Base-by-base conservation (phyloP, 257 asterid species). In the Lantana camara region DNA sequence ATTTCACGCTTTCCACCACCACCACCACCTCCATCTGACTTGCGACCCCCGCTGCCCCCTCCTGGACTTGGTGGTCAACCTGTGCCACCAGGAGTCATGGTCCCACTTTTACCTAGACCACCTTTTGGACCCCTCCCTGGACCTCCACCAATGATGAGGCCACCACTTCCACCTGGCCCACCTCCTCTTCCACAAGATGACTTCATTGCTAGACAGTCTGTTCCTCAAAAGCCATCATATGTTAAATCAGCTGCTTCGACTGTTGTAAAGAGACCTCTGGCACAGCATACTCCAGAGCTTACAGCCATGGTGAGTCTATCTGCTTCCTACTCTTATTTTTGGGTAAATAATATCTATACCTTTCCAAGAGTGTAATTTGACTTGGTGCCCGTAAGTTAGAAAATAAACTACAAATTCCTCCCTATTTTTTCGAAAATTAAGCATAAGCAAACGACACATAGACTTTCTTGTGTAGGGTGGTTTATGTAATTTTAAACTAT, bases 201-300 rank as follows among this genome's bases (percentile, higher is more conserved):
- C 57, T 22, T 66, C 63, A 34, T 30, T 63, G 76, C 78, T 17
- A 72, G 85, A 73, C 84, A 73, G 67, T 57, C 71, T 74, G 83
- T 35, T 23, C 81, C 89, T 57, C 96, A 75, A 66, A 90, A 86
- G 81, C 96, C 99, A 60, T 94, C 99, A 29, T 90, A 90, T 67
- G 74, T 94, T 54, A 94, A 90, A 68, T 91, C 98, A 63, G 99
- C 99, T 67, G 96, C 98, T 53, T 84, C 99, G 15, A 94, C 99
- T 56, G 99, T 94, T 69, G 87, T 94, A 58, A 94, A 94, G 86
- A 94, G 96, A 82, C 99, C 98, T 74, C 84, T 94, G 67, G 99
- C 99, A 53, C 99, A 94, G 76, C 99, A 94, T 76, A 94, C 97
- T 21, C 99, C 99, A 40, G 99, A 90, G 78, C 88, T 94, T 64